Conservation (phyloP, 2,329 filamentous ascomycete species). For the Fusarium annulatum region DNA sequence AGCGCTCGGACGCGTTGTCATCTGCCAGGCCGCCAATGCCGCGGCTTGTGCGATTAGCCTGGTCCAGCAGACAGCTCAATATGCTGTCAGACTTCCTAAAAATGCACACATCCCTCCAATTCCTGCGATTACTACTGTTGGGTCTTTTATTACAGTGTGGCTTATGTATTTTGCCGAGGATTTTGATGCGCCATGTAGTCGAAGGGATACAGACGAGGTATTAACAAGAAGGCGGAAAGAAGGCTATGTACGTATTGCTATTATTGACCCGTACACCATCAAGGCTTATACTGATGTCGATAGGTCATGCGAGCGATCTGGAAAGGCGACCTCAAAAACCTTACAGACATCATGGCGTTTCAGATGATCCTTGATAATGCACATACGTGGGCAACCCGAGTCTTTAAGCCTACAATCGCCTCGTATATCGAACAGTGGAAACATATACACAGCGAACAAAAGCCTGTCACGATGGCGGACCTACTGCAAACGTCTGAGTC, state of each 20-base stretch:
- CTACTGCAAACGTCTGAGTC: background rate
- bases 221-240: background rate
- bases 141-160: slow-evolving; percentile 28
- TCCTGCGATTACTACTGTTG: slow-evolving; percentile 28
- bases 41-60: slow-evolving; percentile 30
- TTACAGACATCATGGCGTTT: slow-evolving; percentile 20
- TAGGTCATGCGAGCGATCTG: slow-evolving; percentile 37
- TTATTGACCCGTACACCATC: fast-evolving
- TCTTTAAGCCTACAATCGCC: slow-evolving; percentile 29
- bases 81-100: slow-evolving; percentile 4
- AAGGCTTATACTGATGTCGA: background rate
- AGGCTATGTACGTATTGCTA: slow-evolving; percentile 9
- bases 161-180: slow-evolving; percentile 22
- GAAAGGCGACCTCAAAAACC: slow-evolving; percentile 24
- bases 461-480: fast-evolving
- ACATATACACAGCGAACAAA: background rate
- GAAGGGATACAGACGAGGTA: background rate
- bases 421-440: slow-evolving; percentile 34
- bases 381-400: slow-evolving; percentile 37
- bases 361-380: slow-evolving; percentile 37
- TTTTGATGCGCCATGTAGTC: slow-evolving; percentile 3
- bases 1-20: background rate
- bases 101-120: slow-evolving; percentile 29
- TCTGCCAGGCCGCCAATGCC: slow-evolving; percentile 30
- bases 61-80: slow-evolving; percentile 3